These are phyloP conservation scores for Brettanomyces nanus DNA, from an alignment of 805 yeast species.

Conservation along the genomic window DNA sequence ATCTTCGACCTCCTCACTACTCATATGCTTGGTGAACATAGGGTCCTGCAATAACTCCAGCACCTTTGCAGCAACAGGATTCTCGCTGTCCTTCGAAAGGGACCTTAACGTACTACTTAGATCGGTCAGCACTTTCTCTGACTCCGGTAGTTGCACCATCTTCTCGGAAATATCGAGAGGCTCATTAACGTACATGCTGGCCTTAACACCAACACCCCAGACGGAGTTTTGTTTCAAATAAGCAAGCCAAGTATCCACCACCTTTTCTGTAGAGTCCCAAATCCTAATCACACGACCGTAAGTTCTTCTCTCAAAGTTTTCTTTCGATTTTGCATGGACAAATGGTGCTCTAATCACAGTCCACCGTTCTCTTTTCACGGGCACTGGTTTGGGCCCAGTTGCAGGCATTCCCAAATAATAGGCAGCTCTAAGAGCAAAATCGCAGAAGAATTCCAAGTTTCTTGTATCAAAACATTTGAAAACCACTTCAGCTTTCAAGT, in stretches of 20 bases:
- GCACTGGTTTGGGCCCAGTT: constrained; percentile 60
- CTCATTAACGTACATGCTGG: constrained; percentile 52
- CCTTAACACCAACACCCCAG: constrained; percentile 79
- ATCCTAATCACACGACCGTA: constrained; percentile 65
- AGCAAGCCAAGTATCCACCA: constrained; percentile 73
- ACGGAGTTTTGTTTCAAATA: constrained; percentile 69
- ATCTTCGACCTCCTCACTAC: constrained; percentile 16
- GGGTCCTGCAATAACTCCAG: constrained; percentile 64
- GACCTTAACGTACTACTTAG: constrained; percentile 17
- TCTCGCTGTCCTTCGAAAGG: constrained; percentile 14
- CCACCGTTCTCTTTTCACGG: constrained; percentile 76
- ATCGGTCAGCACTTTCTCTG: constrained; percentile 14
- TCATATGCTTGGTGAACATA: constrained; percentile 51
- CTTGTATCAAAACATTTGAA: constrained; percentile 65
- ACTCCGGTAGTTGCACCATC: constrained; percentile 26
- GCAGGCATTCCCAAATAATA: constrained; percentile 85
- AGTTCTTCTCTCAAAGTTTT: constrained; percentile 86
- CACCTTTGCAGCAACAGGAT: constrained; percentile 57
- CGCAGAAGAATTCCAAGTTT: constrained; percentile 66
- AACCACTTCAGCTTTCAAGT: constrained; percentile 68
- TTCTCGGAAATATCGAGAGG: constrained; percentile 35
- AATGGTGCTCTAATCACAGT: constrained; percentile 92
- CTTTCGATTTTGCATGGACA: constrained; percentile 89
- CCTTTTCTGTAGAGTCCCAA: constrained; percentile 81
- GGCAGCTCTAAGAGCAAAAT: constrained; percentile 85